Evolutionary conservation across 225 moss, liverwort and hornwort genomes (phyloP).

Genomic region (Bryum argenteum): DNA sequence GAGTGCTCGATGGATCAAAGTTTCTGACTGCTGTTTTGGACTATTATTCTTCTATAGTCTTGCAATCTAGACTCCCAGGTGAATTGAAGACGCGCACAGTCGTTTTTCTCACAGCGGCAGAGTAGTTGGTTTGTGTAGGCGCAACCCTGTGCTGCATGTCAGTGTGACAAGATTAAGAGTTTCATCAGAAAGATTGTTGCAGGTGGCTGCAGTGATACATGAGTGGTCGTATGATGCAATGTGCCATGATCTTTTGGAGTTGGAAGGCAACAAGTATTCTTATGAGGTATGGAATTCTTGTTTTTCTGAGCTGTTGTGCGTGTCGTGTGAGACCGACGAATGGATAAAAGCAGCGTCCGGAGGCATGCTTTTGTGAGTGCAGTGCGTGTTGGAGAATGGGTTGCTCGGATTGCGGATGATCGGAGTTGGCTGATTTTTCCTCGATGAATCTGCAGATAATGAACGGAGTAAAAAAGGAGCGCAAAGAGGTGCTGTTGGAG

Average conservation of each 20-base stretch:
- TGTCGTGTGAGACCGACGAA: slow-evolving; percentile 23
- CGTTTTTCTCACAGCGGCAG: slow-evolving; percentile 15
- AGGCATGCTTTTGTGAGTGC: neutral
- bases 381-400: neutral
- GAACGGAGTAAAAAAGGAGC: slow-evolving; percentile 76
- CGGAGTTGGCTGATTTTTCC: slow-evolving; percentile 7
- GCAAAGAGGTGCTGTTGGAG: slow-evolving; percentile 92
- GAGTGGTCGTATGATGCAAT: slow-evolving; percentile 99
- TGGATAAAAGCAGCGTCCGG: slow-evolving; percentile 9
- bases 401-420: slow-evolving; percentile 16
- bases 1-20: neutral
- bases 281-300: slow-evolving; percentile 63
- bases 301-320: slow-evolving; percentile 40
- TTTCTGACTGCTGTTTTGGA: slow-evolving; percentile 1
- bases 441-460: slow-evolving; percentile 52
- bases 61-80: slow-evolving; percentile 5
- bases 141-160: slow-evolving; percentile 13
- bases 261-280: slow-evolving; percentile 91
- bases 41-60: neutral
- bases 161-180: slow-evolving; percentile 27
- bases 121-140: slow-evolving; percentile 42
- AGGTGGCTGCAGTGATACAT: slow-evolving; percentile 97
- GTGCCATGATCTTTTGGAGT: slow-evolving; percentile 89
- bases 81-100: slow-evolving; percentile 2
- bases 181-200: slow-evolving; percentile 43